These are phyloP conservation scores for Penicillium sclerotiorum DNA, from an alignment of 2,329 filamentous ascomycete genomes.

Conservation along the genomic window DNA sequence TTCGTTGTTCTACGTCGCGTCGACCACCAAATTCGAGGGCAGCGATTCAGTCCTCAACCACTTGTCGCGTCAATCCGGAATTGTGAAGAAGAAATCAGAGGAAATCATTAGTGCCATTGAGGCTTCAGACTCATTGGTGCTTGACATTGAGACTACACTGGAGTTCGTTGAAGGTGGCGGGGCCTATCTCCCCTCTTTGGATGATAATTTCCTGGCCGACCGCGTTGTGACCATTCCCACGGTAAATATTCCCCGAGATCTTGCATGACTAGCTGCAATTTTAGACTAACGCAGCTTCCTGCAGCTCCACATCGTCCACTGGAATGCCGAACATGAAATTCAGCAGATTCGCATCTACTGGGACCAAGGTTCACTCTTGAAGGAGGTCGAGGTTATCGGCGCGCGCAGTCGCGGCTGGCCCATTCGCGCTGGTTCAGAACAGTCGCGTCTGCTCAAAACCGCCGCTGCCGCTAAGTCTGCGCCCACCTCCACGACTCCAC, in stretches of 20 bases:
- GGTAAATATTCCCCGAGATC: constrained; percentile 58
- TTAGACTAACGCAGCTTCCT: constrained; percentile 13
- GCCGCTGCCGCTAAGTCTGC: constrained; percentile 39
- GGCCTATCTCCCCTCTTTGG: constrained; percentile 81
- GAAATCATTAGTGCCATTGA: constrained; percentile 75
- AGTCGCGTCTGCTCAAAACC: constrained; percentile 72
- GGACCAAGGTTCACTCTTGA: constrained; percentile 93
- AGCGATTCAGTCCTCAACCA: constrained; percentile 81
- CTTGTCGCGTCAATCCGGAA: constrained; percentile 68
- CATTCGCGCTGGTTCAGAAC: constrained; percentile 82
- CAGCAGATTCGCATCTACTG: constrained; percentile 85
- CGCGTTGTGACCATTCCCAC: constrained; percentile 76
- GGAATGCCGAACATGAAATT: constrained; percentile 77
- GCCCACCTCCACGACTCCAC: constrained; percentile 21
- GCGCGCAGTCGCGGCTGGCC: constrained; percentile 91
- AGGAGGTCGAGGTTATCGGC: constrained; percentile 91
- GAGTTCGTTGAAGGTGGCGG: constrained; percentile 83
- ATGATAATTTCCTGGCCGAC: constrained; percentile 92
- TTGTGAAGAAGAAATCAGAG: constrained; percentile 82
- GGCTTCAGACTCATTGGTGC: constrained; percentile 66
- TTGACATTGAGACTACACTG: constrained; percentile 80
- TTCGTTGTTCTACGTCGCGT: constrained; percentile 85
- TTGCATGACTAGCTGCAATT: constrained; percentile 3
- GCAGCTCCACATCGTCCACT: constrained; percentile 85
- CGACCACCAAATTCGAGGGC: constrained; percentile 72